Base-by-base conservation (phyloP, 345 rosid genomes). In the Citrus unshiu region DNA sequence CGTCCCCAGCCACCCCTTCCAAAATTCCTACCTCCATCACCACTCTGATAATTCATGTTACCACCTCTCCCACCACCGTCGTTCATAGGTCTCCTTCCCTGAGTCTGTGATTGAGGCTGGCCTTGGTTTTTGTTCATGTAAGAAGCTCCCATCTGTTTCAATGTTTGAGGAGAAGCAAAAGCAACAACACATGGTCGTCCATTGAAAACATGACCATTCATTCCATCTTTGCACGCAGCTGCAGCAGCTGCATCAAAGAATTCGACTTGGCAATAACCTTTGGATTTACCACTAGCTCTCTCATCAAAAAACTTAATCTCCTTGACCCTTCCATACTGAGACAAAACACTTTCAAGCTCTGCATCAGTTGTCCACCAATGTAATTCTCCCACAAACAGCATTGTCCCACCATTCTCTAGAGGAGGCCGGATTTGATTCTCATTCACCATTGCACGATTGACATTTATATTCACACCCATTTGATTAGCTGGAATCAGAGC, bases 311-410 rank as follows among this genome's bases (percentile, higher is more conserved):
- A 93, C 86, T 93, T 93, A 56, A 93, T 86, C 86, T 93, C 95
- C 84, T 93, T 93, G 24, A 93, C 91, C 78, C 88, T 89, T 72
- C 97, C 97, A 81, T 89, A 93, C 74, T 89, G 95, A 80, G 90
- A 84, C 69, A 87, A 89, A 72, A 86, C 84, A 72, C 87, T 81
- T 82, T 93, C 97, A 77, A 93, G 84, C 83, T 93, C 97, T 6
- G 91, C 93, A 88, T 93, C 97, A 27, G 95, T 93, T 13, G 97
- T 93, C 97, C 97, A 93, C 97, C 97, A 93, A 78, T 93, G 95
- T 60, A 93, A 82, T 80, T 91, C 97, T 40, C 94, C 95, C 9
- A 93, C 97, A 79, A 86, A 90, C 74, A 93, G 80, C 88, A 82
- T 88, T 29, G 94, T 88, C 73, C 91, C 79, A 78, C 97, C 97